Percentiles rank a stretch among this genome's conserved stretches.
Conservation (phyloP, 371 early-diverging fungal species). For the Cokeromyces recurvatus region DNA sequence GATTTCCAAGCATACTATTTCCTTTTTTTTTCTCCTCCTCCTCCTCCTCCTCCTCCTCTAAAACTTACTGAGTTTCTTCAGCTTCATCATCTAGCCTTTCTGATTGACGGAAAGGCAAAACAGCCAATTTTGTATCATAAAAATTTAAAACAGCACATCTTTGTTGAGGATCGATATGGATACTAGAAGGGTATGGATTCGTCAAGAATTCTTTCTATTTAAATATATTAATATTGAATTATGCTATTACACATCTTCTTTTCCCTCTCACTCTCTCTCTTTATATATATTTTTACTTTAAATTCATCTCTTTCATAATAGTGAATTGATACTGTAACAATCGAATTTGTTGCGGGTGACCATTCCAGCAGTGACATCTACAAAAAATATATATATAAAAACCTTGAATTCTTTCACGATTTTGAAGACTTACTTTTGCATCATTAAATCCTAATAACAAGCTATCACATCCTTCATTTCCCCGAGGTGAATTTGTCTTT, state of each 20-base stretch:
- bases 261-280: not conserved
- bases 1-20: not conserved
- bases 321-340: constrained; percentile 93
- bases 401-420: too few species aligned
- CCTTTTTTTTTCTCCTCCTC: not conserved
- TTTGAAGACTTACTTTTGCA: constrained; percentile 77
- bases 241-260: too few species aligned
- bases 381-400: constrained; percentile 3
- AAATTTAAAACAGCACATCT: constrained; percentile 86
- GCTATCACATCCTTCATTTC: constrained; percentile 74
- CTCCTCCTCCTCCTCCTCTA: too few species aligned
- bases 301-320: constrained; percentile 93
- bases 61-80: constrained; percentile 51
- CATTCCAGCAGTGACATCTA: constrained; percentile 92
- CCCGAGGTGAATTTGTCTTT: constrained; percentile 58
- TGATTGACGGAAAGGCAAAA: constrained; percentile 84
- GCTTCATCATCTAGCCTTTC: constrained; percentile 44
- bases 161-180: constrained; percentile 76
- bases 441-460: constrained; percentile 85
- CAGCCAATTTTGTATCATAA: constrained; percentile 84
- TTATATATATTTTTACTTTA: constrained; percentile 47
- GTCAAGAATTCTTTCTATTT: constrained; percentile 58
- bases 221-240: not conserved
- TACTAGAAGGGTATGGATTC: constrained; percentile 59
- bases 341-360: constrained; percentile 65